Base-by-base conservation (phyloP, 2,329 filamentous ascomycete species). In the Beauveria scarabaeidicola region DNA sequence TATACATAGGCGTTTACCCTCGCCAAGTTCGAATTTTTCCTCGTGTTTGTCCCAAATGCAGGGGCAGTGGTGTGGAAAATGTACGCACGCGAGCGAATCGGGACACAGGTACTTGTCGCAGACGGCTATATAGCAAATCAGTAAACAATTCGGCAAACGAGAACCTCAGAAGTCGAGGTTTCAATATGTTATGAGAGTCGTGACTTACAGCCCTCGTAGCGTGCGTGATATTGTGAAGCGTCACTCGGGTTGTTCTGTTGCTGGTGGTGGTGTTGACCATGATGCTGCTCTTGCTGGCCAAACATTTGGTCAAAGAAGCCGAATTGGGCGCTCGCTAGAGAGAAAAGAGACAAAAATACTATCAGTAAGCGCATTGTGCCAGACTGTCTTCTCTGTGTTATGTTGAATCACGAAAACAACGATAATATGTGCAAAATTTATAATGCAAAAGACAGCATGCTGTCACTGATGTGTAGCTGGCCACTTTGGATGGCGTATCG, bases 271-370 rank as follows among this genome's bases (percentile, higher is more conserved):
- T 56, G 53, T 17, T 70, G 71, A 50, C 71, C 72, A 63, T 75
- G 75, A 61, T 80, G 78, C 38, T 81, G 77, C 27, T 77, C 74
- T 21, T 66, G 67, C 52, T 83, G 83, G 66, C 85, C 82, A 73
- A 99, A 97, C 90, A 97, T 96, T 68, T 97, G 91, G 72, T 97
- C 92, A 76, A 97, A 99, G 82, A 99, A 96, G 64, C 70, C 88
- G 73, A 97, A 97, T 75, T 97, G 93, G 11, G 90, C 90, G 60
- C 81, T 77, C 4, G 80, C 85, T 17, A 83, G 74, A 63, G 83
- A 75, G 61, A 90, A 69, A 29, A 91, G 72, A 53, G 89, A 75
- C 17, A 91, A 70, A 21, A 85, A 65, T 48, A 81, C 66, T 55
- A 81, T 59, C n/a, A 69, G 62, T 40, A 72, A 52, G 32, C 23